These are phyloP conservation scores for Monosporozyma aerobia DNA, from an alignment of 805 yeast species.

Conservation along the genomic window DNA sequence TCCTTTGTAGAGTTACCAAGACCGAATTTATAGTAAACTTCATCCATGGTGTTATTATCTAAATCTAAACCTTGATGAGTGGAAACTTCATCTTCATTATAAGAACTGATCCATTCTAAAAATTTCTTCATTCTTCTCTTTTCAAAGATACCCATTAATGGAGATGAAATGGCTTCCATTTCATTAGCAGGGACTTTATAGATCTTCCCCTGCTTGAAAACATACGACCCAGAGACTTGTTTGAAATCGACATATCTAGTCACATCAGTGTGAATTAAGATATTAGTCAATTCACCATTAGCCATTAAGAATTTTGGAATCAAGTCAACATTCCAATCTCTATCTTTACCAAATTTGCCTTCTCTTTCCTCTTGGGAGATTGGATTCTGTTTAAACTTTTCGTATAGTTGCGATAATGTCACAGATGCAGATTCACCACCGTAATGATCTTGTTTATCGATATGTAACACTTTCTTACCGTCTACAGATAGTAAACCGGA, in stretches of 20 bases:
- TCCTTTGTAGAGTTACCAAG: conserved; percentile 89
- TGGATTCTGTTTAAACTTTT: conserved; percentile 78
- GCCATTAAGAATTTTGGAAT: conserved; percentile 97
- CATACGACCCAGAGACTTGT: conserved; percentile 93
- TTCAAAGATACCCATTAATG: conserved; percentile 93
- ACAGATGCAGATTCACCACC: conserved; percentile 89
- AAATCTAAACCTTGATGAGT: conserved; percentile 84
- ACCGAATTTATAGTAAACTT: conserved; percentile 80
- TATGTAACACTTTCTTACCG: conserved; percentile 93
- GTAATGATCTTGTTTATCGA: conserved; percentile 91
- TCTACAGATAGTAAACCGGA: conserved; percentile 94
- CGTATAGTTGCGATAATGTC: conserved; percentile 57
- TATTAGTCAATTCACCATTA: conserved; percentile 92
- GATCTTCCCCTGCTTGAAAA: conserved; percentile 74
- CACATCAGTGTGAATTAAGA: conserved; percentile 90
- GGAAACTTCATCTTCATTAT: conserved; percentile 64
- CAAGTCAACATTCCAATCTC: conserved; percentile 97
- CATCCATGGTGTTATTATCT: conserved; percentile 85
- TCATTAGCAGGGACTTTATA: conserved; percentile 94
- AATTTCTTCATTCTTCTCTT: conserved; percentile 91
- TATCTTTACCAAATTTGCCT: conserved; percentile 70
- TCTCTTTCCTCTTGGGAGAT: conserved; percentile 57
- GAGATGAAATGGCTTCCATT: conserved; percentile 81
- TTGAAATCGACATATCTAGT: conserved; percentile 93
- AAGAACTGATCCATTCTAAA: conserved; percentile 76